Percentiles rank a stretch among this genome's conserved stretches.
Evolutionary conservation across 345 rosid species (phyloP).

Genomic region (Dipteronia sinensis): DNA sequence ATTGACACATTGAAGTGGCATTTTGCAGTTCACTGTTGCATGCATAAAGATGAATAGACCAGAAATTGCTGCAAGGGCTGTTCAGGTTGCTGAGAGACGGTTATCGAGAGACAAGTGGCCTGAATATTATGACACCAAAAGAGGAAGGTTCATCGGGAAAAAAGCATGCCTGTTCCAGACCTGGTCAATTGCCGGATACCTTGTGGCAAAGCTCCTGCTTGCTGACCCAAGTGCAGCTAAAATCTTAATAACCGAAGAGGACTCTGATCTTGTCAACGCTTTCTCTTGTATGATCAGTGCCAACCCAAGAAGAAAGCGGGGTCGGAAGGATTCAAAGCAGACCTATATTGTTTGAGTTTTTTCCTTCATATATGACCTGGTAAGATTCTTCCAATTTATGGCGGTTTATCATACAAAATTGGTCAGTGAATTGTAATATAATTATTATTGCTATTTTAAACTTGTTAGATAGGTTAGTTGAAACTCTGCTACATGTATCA

Average conservation of each 20-base stretch:
- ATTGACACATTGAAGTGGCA: slow-evolving; percentile 5
- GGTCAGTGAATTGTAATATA: background rate
- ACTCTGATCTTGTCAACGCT: slow-evolving; percentile 48
- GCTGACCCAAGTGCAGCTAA: slow-evolving; percentile 43
- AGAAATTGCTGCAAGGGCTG: slow-evolving; percentile 48
- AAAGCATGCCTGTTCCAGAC: slow-evolving; percentile 51
- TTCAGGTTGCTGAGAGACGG: slow-evolving; percentile 44
- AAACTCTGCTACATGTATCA: background rate
- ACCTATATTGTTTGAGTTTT: slow-evolving; percentile 45
- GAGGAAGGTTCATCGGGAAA: slow-evolving; percentile 51
- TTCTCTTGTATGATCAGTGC: slow-evolving; percentile 58
- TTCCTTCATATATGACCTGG: background rate
- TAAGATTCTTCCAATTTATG: slow-evolving; percentile 9
- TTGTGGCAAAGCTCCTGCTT: slow-evolving; percentile 53
- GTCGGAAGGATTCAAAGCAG: slow-evolving; percentile 37
- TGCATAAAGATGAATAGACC: slow-evolving; percentile 56
- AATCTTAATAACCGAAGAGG: slow-evolving; percentile 51
- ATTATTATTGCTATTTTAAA: background rate
- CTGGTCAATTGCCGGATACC: slow-evolving; percentile 59
- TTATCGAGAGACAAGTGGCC: slow-evolving; percentile 54
- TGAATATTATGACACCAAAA: slow-evolving; percentile 57
- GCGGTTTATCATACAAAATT: background rate
- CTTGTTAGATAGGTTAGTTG: background rate
- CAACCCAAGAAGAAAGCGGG: slow-evolving; percentile 55
- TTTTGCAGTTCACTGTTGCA: slow-evolving; percentile 55